Percentiles rank a stretch among this genome's conserved stretches.
Evolutionary conservation across 345 rosid genomes (phyloP).

Genomic region (Populus ilicifolia): DNA sequence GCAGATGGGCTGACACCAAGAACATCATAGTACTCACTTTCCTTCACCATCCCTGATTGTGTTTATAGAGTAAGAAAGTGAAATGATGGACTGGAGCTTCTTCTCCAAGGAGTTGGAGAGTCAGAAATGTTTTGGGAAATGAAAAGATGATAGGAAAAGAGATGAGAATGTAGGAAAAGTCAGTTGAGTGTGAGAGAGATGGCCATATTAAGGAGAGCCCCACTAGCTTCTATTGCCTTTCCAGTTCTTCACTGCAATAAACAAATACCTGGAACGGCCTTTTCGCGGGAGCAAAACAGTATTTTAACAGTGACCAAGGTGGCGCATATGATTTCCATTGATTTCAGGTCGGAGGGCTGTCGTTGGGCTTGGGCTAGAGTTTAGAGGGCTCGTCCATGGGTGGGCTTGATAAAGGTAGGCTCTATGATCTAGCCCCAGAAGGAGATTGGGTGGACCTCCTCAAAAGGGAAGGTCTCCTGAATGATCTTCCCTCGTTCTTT

Average conservation of each 20-base stretch:
- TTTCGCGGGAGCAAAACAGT: conserved; percentile 53
- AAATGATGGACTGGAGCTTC: not conserved
- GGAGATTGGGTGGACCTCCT: not conserved
- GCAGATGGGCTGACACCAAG: conserved; percentile 54
- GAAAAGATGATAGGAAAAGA: conserved; percentile 11
- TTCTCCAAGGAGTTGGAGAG: conserved; percentile 9
- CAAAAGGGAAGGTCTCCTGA: not conserved
- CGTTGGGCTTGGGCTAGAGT: not conserved
- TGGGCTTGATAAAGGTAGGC: not conserved
- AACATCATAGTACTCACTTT: conserved; percentile 68
- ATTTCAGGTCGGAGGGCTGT: conserved; percentile 4
- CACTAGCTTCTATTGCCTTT: conserved; percentile 50
- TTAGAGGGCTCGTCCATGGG: not conserved
- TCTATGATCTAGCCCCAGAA: not conserved
- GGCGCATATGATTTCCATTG: conserved; percentile 26
- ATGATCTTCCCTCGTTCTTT: not conserved
- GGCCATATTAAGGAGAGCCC: not conserved
- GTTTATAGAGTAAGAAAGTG: not conserved
- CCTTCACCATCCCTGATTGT: conserved; percentile 48
- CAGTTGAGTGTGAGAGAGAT: conserved; percentile 7
- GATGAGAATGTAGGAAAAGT: not conserved
- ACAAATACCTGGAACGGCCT: conserved; percentile 36
- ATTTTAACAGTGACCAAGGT: conserved; percentile 35
- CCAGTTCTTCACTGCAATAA: conserved; percentile 55
- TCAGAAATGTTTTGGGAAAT: not conserved